Base-by-base conservation (phyloP, 345 rosid species). In the Jatropha curcas region DNA sequence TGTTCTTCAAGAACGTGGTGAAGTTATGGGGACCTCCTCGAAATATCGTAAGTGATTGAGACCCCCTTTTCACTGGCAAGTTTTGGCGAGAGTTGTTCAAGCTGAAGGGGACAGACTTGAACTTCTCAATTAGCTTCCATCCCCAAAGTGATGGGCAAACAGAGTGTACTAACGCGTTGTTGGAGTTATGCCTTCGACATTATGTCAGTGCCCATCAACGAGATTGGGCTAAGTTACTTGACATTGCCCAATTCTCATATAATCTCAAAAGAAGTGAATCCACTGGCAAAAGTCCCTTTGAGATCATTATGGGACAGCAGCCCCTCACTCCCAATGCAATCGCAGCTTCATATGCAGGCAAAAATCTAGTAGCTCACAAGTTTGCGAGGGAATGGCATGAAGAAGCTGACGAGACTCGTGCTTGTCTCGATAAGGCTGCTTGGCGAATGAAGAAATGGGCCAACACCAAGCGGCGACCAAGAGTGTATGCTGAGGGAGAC, bases 221-320 rank as follows among this genome's bases (percentile, higher is more conserved):
- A 60, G 13, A 62, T 22, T 62, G 67, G 50, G 28, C 48, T 2
- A 19, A 60, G 12, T 33, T 55, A 4, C 12, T 45, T 2, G 17
- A 45, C 4, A 14, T 7, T 0, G 50, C 20, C 20, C 4, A 45
- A 45, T 45, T 45, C 2, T 45, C 50, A 0, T 45, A 55, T 4
- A 45, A 45, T 12, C 16, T 43, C 17, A 0, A 45, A 14, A 1
- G 2, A 11, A 45, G 50, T 14, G 20, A 45, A 1, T 45, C 20
- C 2, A 67, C 31, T 0, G 0, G 3, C 0, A 0, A 0, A 0
- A 57, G 34, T 14, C 62, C 34, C 0, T 58, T 58, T 3, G n/a
- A 66, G 39, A 5, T 28, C 11, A 33, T 11, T 0, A 69, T 1
- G 4, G 63, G 73, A 1, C 9, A 68, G 4, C 60, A 70, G 20